Evolutionary conservation across 805 yeast species (phyloP).

Genomic region (Wickerhamomyces strasburgensis): DNA sequence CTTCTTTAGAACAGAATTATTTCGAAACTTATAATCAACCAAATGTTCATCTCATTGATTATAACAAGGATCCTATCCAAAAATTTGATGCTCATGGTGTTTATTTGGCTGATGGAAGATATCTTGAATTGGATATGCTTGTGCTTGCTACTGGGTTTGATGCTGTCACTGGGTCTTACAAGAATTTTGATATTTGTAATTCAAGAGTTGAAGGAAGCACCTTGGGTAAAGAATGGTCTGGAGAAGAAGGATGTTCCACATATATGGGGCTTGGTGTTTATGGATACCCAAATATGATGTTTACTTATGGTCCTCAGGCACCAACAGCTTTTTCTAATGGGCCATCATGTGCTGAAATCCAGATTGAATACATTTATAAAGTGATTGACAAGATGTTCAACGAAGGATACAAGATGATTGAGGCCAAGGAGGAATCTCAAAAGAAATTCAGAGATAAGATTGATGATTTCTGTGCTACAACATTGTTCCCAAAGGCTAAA

Average conservation of each 20-base stretch:
- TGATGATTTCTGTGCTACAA: background rate
- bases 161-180: background rate
- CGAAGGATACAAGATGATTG: background rate
- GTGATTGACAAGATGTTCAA: background rate
- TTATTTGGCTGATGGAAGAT: background rate
- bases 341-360: background rate
- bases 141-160: background rate
- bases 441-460: background rate
- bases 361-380: background rate
- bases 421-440: background rate
- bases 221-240: background rate
- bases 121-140: background rate
- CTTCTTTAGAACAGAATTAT: background rate
- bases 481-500: background rate
- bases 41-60: background rate
- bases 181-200: background rate
- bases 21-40: background rate
- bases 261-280: background rate
- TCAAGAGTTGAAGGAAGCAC: background rate
- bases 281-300: background rate
- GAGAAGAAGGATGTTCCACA: background rate
- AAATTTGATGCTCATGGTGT: background rate
- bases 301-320: background rate
- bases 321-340: background rate
- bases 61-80: background rate